A percentile compares a stretch with the other conserved stretches of the same genome.
Evolutionary conservation across 2,329 filamentous ascomycete genomes (phyloP).

Genomic region (Parascedosporium putredinis): DNA sequence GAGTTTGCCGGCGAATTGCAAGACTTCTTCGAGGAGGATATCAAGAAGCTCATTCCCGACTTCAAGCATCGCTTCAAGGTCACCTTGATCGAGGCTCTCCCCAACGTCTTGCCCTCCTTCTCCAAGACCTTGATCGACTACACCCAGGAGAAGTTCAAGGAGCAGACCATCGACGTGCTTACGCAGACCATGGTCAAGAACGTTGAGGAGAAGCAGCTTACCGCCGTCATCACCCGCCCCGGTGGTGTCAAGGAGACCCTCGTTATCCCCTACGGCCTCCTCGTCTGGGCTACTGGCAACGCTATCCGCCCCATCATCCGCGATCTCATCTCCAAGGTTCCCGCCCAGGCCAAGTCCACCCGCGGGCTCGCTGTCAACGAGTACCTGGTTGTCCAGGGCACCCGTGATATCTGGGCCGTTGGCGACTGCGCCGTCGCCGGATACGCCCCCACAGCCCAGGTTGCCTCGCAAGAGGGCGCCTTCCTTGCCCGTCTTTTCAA

Average conservation of each 20-base stretch:
- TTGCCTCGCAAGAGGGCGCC: constrained; percentile 86
- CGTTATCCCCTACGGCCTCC: constrained; percentile 82
- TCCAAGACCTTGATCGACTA: constrained; percentile 99
- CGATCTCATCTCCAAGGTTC: constrained; percentile 85
- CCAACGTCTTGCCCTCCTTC: constrained; percentile 95
- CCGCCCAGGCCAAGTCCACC: constrained; percentile 88
- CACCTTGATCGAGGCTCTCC: constrained; percentile 91
- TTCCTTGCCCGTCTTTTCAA: constrained; percentile 97
- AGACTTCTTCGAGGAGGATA: constrained; percentile 97
- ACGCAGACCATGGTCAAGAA: constrained; percentile 99
- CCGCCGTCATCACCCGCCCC: constrained; percentile 72
- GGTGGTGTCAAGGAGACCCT: constrained; percentile 77
- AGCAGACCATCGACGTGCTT: constrained; percentile 94
- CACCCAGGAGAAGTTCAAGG: constrained; percentile 97
- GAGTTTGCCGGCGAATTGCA: constrained; percentile 97
- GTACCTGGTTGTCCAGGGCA: constrained; percentile 94
- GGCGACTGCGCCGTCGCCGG: constrained; percentile 96
- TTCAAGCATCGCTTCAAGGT: constrained; percentile 94
- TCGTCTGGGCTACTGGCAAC: constrained; percentile 98
- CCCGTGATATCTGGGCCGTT: constrained; percentile 95
- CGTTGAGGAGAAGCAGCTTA: constrained; percentile 84
- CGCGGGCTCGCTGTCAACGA: constrained; percentile 96
- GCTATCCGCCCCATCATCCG: constrained; percentile 80
- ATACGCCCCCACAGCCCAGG: constrained; percentile 95
- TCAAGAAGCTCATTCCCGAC: constrained; percentile 95